Evolutionary conservation across 495 filamentous ascomycete genomes (phyloP).

Genomic region (Podospora anserina): DNA sequence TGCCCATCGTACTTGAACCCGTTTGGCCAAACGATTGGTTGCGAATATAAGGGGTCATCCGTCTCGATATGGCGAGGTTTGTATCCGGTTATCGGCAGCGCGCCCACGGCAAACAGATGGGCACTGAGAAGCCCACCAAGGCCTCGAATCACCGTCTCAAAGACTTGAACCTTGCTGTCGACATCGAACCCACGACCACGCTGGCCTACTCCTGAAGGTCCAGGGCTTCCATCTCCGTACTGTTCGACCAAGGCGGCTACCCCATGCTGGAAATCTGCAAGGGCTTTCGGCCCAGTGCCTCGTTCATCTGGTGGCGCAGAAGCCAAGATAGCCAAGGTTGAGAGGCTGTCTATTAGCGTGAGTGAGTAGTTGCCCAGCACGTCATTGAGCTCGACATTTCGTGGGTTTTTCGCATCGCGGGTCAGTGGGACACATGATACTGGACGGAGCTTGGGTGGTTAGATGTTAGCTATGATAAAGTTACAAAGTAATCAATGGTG

Average conservation of each 20-base stretch:
- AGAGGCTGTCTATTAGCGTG: slow-evolving; percentile 91
- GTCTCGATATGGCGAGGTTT: slow-evolving; percentile 40
- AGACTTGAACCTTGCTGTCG: slow-evolving; percentile 97
- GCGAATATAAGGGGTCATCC: slow-evolving; percentile 37
- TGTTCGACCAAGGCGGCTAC: slow-evolving; percentile 73
- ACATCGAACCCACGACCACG: slow-evolving; percentile 86
- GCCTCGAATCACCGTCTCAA: slow-evolving; percentile 93
- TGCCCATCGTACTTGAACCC: slow-evolving; percentile 87
- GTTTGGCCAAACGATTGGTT: slow-evolving; percentile 67
- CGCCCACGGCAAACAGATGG: slow-evolving; percentile 87
- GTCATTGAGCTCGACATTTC: slow-evolving; percentile 87
- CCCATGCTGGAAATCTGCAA: slow-evolving; percentile 75
- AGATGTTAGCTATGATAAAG: slow-evolving; percentile 9
- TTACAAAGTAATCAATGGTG: not conserved
- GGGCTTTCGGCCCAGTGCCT: slow-evolving; percentile 56
- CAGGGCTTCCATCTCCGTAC: slow-evolving; percentile 78
- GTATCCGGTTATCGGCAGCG: slow-evolving; percentile 80
- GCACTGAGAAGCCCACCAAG: slow-evolving; percentile 89
- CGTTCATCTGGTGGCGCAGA: slow-evolving; percentile 55
- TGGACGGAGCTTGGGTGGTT: slow-evolving; percentile 63
- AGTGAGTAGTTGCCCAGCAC: slow-evolving; percentile 95
- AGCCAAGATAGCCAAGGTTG: slow-evolving; percentile 86
- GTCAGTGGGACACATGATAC: slow-evolving; percentile 79
- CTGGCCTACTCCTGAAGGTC: slow-evolving; percentile 65
- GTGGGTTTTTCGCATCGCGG: slow-evolving; percentile 74